These are phyloP conservation scores for Trichoderma gamsii DNA, from an alignment of 495 filamentous ascomycete species.

Conservation along the genomic window DNA sequence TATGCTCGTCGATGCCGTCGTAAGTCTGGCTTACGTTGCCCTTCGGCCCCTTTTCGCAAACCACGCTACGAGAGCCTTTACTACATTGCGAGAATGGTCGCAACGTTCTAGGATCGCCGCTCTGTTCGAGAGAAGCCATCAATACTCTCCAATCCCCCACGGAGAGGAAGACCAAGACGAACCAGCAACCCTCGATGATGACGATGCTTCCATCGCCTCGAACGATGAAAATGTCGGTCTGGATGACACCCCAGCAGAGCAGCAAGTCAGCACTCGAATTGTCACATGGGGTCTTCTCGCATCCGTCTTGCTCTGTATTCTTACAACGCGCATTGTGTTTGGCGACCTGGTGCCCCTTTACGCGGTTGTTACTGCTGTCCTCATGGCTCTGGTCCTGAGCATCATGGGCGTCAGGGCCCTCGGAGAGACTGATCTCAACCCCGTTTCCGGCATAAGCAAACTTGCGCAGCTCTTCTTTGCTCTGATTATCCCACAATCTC, in stretches of 20 bases:
- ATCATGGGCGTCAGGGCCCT: conserved; percentile 94
- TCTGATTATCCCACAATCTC: conserved; percentile 65
- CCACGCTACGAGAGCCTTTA: neutral
- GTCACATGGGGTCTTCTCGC: conserved; percentile 68
- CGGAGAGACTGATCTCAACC: conserved; percentile 94
- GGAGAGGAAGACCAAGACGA: conserved; percentile 12
- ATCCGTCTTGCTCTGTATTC: conserved; percentile 73
- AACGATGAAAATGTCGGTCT: conserved; percentile 25
- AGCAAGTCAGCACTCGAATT: conserved; percentile 68
- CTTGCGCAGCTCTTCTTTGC: conserved; percentile 93
- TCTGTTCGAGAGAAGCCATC: neutral
- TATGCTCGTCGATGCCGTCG: conserved; percentile 89
- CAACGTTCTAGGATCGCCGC: neutral
- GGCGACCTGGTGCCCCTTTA: conserved; percentile 58
- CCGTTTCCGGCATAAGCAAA: conserved; percentile 94
- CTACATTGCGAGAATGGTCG: neutral
- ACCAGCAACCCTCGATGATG: conserved; percentile 17
- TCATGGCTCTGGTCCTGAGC: conserved; percentile 81
- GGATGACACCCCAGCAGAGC: conserved; percentile 73
- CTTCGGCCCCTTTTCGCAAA: conserved; percentile 49
- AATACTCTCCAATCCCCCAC: neutral
- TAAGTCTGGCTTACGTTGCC: conserved; percentile 79
- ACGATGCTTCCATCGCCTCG: neutral
- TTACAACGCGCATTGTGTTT: conserved; percentile 74
- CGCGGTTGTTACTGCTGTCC: conserved; percentile 72